Evolutionary conservation across 352 stramenopile genomes (phyloP).

Genomic region (Phytophthora pini): DNA sequence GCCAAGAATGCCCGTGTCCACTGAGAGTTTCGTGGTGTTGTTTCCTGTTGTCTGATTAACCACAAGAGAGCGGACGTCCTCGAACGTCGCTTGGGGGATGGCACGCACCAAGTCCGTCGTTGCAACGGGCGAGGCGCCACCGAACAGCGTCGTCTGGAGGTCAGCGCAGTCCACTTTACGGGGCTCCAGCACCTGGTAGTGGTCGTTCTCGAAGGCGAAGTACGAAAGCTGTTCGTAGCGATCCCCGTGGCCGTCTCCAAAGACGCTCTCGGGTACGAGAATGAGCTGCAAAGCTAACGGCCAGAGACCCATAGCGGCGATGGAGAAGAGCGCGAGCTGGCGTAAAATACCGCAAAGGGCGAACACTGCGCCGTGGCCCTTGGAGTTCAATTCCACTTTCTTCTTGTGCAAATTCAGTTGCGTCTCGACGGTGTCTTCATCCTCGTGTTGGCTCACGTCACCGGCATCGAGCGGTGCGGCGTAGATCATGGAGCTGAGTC

Average conservation of each 20-base stretch:
- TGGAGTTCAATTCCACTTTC: constrained; percentile 2
- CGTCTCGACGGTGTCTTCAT: constrained; percentile 10
- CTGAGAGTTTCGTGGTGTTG: constrained; percentile 15
- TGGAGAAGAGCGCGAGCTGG: constrained; percentile 38
- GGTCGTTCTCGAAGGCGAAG: constrained; percentile 44
- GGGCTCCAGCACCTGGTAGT: constrained; percentile 43
- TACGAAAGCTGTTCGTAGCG: constrained; percentile 46
- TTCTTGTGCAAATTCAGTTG: constrained; percentile 5
- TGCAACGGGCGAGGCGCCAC: constrained; percentile 3
- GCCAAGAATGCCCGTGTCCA: constrained; percentile 31
- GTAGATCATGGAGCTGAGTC: background rate
- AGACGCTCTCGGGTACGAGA: constrained; percentile 39
- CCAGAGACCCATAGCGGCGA: constrained; percentile 46
- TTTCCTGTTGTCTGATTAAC: constrained; percentile 34
- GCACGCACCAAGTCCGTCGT: constrained; percentile 37
- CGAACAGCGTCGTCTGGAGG: constrained; percentile 32
- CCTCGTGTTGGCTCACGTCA: constrained; percentile 2
- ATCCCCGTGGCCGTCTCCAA: constrained; percentile 53
- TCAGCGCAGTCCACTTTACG: constrained; percentile 32
- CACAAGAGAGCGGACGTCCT: constrained; percentile 25
- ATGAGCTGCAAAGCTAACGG: constrained; percentile 40
- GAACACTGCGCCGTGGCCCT: constrained; percentile 2
- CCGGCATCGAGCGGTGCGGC: background rate
- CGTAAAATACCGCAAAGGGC: constrained; percentile 21
- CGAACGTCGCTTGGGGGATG: constrained; percentile 25